Base-by-base conservation (phyloP, 306 rosid genomes). In the Castanopsis chinensis region DNA sequence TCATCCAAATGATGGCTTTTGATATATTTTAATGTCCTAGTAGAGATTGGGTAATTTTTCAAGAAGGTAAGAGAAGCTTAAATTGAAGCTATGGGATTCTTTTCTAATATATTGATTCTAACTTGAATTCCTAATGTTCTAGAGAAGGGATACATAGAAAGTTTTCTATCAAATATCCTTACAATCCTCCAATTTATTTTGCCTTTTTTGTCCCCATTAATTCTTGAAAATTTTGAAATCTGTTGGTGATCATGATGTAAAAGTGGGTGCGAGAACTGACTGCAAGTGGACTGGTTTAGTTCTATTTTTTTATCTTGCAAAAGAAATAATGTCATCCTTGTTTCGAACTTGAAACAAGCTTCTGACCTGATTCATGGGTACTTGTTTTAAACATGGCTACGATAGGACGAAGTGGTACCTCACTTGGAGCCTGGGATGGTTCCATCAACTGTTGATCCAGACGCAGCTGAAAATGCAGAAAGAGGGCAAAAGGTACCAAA, bases 361-460 rank as follows among this genome's bases (percentile, higher is more conserved):
- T 33, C 30, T 80, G 55, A 74, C 64, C 57, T 68, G 71, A 52
- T 81, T 76, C 52, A 79, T 70, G 72, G 32, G 63, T 67, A 45
- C 65, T 51, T 81, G 79, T 69, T 78, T 79, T 68, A 56, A 81
- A 78, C 71, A 49, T 79, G 80, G 71, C 51, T 81, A 71, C 63
- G 25, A 84, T 83, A 95, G 99, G 98, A 95, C 67, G 98, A 95
- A 91, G 99, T 92, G 73, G 83, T 95, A 73, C 99, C 99, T 80
- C 99, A 95, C 85, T 87, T 95, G 91, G 99, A 95, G 85, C 99
- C 99, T 21, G 97, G 99, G 85, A 95, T 91, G 99, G 81, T 91
- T 45, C 99, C 98, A 14, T 95, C 99, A 43, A 95, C 99, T 41
- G 86, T 95, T 59, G 99, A 95, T 86, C 99, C 99, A 35, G 99